Conservation (phyloP, 805 yeast species). For the Saccharomycopsis babjevae region DNA sequence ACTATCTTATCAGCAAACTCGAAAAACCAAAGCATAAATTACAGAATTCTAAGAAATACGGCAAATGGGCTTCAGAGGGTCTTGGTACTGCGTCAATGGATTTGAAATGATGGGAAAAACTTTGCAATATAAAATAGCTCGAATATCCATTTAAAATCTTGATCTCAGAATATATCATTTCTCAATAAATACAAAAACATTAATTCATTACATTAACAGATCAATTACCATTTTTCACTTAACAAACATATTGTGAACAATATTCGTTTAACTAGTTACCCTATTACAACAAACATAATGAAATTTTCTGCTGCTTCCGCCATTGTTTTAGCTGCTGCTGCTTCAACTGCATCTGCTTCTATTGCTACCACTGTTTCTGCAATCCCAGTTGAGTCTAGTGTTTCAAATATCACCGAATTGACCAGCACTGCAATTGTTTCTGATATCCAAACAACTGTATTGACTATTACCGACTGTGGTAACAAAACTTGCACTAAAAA, state of each 20-base stretch:
- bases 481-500: slow-evolving; percentile 10
- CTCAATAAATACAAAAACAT: too few relatives aligned
- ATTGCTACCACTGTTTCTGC: not conserved
- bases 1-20: not conserved
- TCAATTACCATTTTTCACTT: too few relatives aligned
- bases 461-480: slow-evolving; percentile 22
- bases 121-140: not conserved
- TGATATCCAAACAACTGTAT: slow-evolving; percentile 17
- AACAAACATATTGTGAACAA: too few relatives aligned
- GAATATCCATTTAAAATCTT: not conserved
- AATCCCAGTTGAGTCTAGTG: not conserved
- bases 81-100: not conserved
- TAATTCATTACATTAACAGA: not conserved
- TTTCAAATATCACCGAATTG: slow-evolving; percentile 6
- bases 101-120: not conserved
- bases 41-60: not conserved
- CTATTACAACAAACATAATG: slow-evolving; percentile 1
- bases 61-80: not conserved
- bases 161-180: not conserved
- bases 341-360: slow-evolving; percentile 1
- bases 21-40: not conserved
- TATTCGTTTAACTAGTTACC: too few relatives aligned
- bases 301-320: slow-evolving; percentile 8
- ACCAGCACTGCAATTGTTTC: slow-evolving; percentile 8
- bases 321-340: not conserved